A percentile compares a stretch with the other conserved stretches of the same genome.
These are phyloP conservation scores for Bryoglossum gracile DNA, from an alignment of 495 filamentous ascomycete genomes.

Conservation along the genomic window DNA sequence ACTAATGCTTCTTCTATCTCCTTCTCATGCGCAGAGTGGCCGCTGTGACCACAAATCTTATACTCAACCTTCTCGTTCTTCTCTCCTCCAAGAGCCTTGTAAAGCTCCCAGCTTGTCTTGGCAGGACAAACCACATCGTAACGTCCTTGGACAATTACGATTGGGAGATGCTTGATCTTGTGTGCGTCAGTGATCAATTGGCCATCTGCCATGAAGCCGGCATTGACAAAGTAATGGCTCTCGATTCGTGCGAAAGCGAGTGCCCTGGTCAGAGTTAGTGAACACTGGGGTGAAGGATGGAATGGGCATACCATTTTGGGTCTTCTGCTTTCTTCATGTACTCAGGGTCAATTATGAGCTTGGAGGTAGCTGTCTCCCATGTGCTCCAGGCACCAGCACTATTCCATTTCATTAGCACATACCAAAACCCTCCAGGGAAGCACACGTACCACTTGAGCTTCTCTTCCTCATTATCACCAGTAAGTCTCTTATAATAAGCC, in stretches of 20 bases:
- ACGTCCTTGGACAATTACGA: constrained; percentile 38
- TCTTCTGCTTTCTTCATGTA: constrained; percentile 26
- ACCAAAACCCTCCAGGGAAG: background rate
- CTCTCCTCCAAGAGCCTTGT: constrained; percentile 29
- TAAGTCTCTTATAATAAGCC: constrained; percentile 33
- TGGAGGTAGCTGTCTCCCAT: constrained; percentile 32
- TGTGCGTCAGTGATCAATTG: constrained; percentile 33
- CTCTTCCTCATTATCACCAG: constrained; percentile 22
- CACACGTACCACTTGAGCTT: constrained; percentile 19
- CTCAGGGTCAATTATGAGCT: constrained; percentile 22
- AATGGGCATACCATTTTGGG: constrained; percentile 25
- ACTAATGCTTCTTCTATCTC: constrained; percentile 20
- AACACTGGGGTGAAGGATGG: background rate
- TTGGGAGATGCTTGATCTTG: constrained; percentile 36
- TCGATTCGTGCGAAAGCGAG: constrained; percentile 26
- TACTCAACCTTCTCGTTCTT: constrained; percentile 28
- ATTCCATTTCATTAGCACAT: no score
- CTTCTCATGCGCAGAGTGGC: constrained; percentile 28
- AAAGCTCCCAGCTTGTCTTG: constrained; percentile 35
- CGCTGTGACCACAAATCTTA: constrained; percentile 30
- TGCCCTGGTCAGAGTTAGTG: constrained; percentile 9
- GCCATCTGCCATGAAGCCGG: constrained; percentile 32
- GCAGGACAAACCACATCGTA: constrained; percentile 39
- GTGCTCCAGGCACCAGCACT: constrained; percentile 30
- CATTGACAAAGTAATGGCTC: constrained; percentile 34